Percentiles rank a stretch among this genome's conserved stretches.
Evolutionary conservation across 2,329 filamentous ascomycete genomes (phyloP).

Genomic region (Cladosporium cucumerinum): DNA sequence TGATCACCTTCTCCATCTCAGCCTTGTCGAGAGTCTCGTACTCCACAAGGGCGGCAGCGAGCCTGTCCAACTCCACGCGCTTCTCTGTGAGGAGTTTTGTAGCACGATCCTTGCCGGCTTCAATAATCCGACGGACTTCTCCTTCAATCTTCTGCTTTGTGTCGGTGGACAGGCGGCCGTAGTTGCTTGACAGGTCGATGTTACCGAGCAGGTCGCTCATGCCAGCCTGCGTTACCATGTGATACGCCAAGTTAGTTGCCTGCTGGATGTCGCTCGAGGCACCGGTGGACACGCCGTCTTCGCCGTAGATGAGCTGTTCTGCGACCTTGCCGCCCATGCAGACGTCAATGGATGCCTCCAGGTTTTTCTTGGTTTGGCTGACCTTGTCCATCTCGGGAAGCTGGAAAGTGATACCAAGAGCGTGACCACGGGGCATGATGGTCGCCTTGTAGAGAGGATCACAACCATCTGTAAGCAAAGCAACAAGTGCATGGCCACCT

Average conservation of each 20-base stretch:
- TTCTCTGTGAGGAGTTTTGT: slow-evolving; percentile 67
- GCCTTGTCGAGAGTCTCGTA: slow-evolving; percentile 89
- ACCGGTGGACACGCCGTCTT: slow-evolving; percentile 87
- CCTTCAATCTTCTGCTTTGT: slow-evolving; percentile 83
- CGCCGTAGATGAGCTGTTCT: slow-evolving; percentile 86
- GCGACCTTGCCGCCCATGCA: slow-evolving; percentile 83
- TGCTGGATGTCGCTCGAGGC: slow-evolving; percentile 77
- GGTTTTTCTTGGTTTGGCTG: slow-evolving; percentile 80
- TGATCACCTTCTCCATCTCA: slow-evolving; percentile 87
- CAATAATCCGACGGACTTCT: slow-evolving; percentile 81
- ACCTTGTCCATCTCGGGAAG: slow-evolving; percentile 92
- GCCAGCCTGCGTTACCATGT: slow-evolving; percentile 83
- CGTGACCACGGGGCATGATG: slow-evolving; percentile 84
- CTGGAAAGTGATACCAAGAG: slow-evolving; percentile 81
- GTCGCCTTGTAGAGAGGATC: slow-evolving; percentile 93
- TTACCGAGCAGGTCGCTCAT: slow-evolving; percentile 88
- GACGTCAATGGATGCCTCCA: slow-evolving; percentile 74
- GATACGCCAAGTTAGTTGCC: slow-evolving; percentile 78
- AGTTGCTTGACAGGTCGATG: slow-evolving; percentile 79
- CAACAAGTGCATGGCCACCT: slow-evolving; percentile 89
- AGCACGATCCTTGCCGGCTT: slow-evolving; percentile 76
- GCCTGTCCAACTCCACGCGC: slow-evolving; percentile 78
- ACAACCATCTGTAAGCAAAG: slow-evolving; percentile 73
- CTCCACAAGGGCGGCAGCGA: slow-evolving; percentile 85
- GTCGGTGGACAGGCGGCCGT: slow-evolving; percentile 75